Base-by-base conservation (phyloP, 1,139 yeast species). In the Meyerozyma athensensis region DNA sequence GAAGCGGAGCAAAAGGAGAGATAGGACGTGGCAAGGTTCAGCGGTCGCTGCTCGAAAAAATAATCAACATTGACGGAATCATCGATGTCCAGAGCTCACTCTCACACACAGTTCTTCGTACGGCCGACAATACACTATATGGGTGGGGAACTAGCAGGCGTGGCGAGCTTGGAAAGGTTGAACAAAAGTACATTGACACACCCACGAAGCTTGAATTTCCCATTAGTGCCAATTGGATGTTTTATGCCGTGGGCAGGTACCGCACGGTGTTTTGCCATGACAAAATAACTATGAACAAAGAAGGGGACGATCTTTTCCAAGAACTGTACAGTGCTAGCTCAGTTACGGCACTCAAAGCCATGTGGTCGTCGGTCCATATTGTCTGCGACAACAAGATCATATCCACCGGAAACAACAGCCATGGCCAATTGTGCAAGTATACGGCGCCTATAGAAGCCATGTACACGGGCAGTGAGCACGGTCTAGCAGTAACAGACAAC, bases 121-220 rank as follows among this genome's bases (percentile, higher is more conserved):
- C 69, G 1, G 52, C 49, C 1, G 33, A 35, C 6, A 58, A 68
- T 36, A 76, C 57, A 4, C 56, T 83, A 1, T 75, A 68, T 49
- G 96, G 95, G 0, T 89, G 96, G 94, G 97, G 97, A 0, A 77
- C 75, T 35, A 76, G 85, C 35, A 73, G 89, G 31, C 83, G 81
- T 52, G 89, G 92, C 5, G 96, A 89, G 54, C 56, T 89, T 17
- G 70, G 74, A 7, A 4, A 7, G 10, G 13, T 28, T 7, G 3
- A 26, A 16, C 10, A 19, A 14, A 34, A 2, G 16, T 23, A 4
- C 18, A 7, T 28, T 6, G 9, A 10, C 2, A 30, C 22, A 7
- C 20, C 32, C 4, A 14, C 34, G 7, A 41, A 40, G 2, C 16
- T 28, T 6, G 19, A 16, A 4, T 28, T 28, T 28, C 20, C 32